Percentiles rank a stretch among this genome's conserved stretches.
Conservation (phyloP, 2,329 filamentous ascomycete species). For the Cladosporium sp. region DNA sequence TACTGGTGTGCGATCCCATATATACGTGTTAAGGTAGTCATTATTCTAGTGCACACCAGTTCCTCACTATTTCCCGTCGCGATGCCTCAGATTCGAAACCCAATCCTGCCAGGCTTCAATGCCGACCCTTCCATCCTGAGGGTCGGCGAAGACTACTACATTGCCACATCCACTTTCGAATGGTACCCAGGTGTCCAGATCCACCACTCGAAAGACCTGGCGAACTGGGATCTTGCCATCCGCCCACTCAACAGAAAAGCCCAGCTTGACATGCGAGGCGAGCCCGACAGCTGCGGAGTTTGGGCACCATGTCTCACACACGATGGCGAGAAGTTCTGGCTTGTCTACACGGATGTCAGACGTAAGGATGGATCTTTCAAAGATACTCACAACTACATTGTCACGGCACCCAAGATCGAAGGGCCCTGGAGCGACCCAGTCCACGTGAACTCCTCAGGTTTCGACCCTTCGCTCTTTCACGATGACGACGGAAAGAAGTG, state of each 20-base stretch:
- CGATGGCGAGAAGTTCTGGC: slow-evolving; percentile 61
- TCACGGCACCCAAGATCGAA: slow-evolving; percentile 50
- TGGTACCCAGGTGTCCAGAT: slow-evolving; percentile 63
- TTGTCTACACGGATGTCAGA: slow-evolving; percentile 67
- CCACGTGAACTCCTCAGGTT: slow-evolving; percentile 60
- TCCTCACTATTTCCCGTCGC: not conserved
- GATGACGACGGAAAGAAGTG: slow-evolving; percentile 20
- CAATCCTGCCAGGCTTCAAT: slow-evolving; percentile 61
- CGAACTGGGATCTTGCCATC: slow-evolving; percentile 55
- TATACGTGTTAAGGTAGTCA: not conserved
- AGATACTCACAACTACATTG: slow-evolving; percentile 64
- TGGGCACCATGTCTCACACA: slow-evolving; percentile 62
- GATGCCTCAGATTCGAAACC: slow-evolving; percentile 40
- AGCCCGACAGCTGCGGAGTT: slow-evolving; percentile 49
- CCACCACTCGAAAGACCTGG: slow-evolving; percentile 56
- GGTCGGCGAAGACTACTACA: slow-evolving; percentile 55
- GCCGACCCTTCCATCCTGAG: slow-evolving; percentile 60
- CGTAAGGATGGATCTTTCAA: slow-evolving; percentile 67
- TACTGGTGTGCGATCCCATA: not conserved
- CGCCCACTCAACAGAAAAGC: slow-evolving; percentile 53
- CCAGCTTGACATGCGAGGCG: slow-evolving; percentile 51
- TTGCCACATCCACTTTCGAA: slow-evolving; percentile 64
- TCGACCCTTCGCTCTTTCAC: slow-evolving; percentile 50
- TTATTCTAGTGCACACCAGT: not conserved
- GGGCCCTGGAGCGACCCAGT: slow-evolving; percentile 58